These are phyloP conservation scores for Brassica balearica DNA, from an alignment of 441 rosid genomes.

Conservation along the genomic window DNA sequence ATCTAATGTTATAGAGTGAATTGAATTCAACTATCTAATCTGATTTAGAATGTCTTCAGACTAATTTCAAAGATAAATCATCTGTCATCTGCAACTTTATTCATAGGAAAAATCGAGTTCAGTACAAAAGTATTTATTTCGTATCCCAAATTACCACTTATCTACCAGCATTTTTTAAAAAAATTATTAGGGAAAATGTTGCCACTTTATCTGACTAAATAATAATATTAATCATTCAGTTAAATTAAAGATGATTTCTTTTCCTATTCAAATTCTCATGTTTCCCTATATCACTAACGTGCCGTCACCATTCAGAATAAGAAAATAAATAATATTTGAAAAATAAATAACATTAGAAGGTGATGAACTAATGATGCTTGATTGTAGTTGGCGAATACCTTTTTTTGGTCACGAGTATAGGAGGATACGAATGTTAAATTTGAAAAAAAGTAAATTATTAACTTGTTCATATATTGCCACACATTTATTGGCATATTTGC, in stretches of 20 bases:
- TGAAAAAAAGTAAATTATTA: neutral
- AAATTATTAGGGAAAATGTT: neutral
- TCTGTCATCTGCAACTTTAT: neutral
- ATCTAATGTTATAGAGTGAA: neutral
- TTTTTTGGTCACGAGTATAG: constrained; percentile 27
- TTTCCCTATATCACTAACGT: constrained; percentile 1
- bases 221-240: neutral
- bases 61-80: neutral
- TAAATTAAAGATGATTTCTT: neutral
- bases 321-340: neutral
- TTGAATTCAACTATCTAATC: neutral
- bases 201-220: neutral
- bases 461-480: constrained; percentile 1
- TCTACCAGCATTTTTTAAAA: neutral
- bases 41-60: neutral
- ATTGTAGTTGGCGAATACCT: neutral
- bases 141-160: neutral
- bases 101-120: neutral
- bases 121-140: neutral
- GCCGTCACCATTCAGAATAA: neutral
- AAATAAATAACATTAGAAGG: neutral
- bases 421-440: neutral
- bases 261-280: neutral
- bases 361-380: neutral
- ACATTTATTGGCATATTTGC: constrained; percentile 24